Evolutionary conservation across 306 rosid genomes (phyloP).

Genomic region (Rubus idaeus): DNA sequence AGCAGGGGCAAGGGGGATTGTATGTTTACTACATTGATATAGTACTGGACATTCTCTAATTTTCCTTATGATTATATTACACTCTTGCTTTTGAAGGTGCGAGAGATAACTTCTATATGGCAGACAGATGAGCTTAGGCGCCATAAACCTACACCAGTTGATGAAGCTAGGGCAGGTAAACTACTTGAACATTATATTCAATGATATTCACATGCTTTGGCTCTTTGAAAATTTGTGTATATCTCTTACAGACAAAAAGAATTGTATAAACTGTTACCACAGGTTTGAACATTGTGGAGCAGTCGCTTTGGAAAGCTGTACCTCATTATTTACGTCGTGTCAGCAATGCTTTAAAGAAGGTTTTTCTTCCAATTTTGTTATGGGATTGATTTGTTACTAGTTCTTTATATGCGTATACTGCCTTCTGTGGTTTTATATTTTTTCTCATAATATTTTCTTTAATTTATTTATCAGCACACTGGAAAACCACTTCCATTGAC

Average conservation of each 20-base stretch:
- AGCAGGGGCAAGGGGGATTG: conserved; percentile 13
- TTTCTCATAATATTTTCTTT: background rate
- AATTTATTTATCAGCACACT: conserved; percentile 62
- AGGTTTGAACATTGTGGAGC: conserved; percentile 97
- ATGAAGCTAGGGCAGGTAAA: conserved; percentile 95
- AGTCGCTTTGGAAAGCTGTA: conserved; percentile 95
- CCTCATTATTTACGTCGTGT: conserved; percentile 93
- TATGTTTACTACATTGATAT: conserved; percentile 1
- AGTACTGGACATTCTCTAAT: conserved; percentile 12
- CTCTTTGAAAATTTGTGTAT: conserved; percentile 10
- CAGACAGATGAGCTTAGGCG: conserved; percentile 98
- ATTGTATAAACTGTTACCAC: conserved; percentile 23
- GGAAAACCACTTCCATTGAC: conserved; percentile 91
- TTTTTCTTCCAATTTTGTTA: conserved; percentile 29
- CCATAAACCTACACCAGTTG: conserved; percentile 88
- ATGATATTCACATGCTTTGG: conserved; percentile 14
- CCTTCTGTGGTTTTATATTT: background rate
- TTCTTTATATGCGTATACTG: background rate
- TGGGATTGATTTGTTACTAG: conserved; percentile 13
- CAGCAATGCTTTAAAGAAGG: conserved; percentile 96
- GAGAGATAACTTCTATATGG: conserved; percentile 97
- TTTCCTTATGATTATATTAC: conserved; percentile 17
- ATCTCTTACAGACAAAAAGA: conserved; percentile 9
- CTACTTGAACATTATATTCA: conserved; percentile 21
- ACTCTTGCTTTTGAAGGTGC: conserved; percentile 55